Base-by-base conservation (phyloP, 768 basidiomycete species). In the Favolaschia claudopus region DNA sequence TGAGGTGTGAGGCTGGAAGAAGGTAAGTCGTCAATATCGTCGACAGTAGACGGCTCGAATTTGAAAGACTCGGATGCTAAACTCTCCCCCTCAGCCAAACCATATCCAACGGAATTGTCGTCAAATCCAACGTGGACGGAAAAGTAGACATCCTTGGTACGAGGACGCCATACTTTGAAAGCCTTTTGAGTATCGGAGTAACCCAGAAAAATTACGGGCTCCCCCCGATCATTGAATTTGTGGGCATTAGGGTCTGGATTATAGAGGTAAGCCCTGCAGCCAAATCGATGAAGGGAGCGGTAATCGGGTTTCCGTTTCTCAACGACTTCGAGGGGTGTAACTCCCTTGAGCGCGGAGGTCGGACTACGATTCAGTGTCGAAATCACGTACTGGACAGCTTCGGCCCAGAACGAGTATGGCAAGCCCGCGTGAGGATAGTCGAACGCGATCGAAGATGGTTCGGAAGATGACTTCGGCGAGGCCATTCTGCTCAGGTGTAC, bases 401-500 rank as follows among this genome's bases (percentile, higher is more conserved):
- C 69, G 0, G 70, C 70, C 75, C 78, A 79, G 12, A 74, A 55
- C 19, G 54, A 69, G 1, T 39, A 28, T n/a, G 64, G 25, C 7
- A 80, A 27, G 5, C 69, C 43, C 22, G 43, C 43, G 24, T 28
- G 25, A 44, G 22, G 24, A 44, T 64, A 6, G 65, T 50, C 3
- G 44, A 1, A 60, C 63, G 15, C 64, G 37, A 20, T 71, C 63
- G 13, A 62, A 2, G 13, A 67, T 28, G 2, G 67, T 72, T 19
- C 69, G 55, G 46, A 72, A 74, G 9, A 64, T 59, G 12, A 67
- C 47, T 39, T 77, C 67, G 3, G 74, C 68, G 9, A 72, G 45
- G 2, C 76, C 72, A 28, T 77, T 77, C 38, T 75, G 67, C 22
- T 69, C 56, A 0, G 68, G 72, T 0, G 66, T 67, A 50, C 74